phyloP scores from a whole-genome alignment of 208 protist genomes.

The Wallacemonas sp. region DNA sequence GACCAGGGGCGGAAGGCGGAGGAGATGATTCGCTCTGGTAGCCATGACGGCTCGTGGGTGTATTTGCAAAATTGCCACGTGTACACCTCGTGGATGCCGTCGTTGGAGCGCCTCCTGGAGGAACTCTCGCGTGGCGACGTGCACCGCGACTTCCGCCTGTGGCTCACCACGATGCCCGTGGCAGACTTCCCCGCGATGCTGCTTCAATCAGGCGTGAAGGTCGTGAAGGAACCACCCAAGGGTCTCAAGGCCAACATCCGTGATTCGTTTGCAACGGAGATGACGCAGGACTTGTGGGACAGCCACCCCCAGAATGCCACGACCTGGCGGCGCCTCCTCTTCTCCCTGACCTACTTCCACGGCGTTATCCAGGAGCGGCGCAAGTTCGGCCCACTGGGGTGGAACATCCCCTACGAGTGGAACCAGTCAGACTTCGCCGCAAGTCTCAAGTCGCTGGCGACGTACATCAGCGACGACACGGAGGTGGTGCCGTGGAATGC shows the following conservation, averaged over 20 bases:
- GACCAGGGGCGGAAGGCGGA: constrained; percentile 93
- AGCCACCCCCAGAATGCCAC: constrained; percentile 71
- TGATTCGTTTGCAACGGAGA: constrained; percentile 70
- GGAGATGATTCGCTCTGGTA: constrained; percentile 83
- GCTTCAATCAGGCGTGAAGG: constrained; percentile 95
- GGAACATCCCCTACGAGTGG: constrained; percentile 97
- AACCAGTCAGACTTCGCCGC: constrained; percentile 92
- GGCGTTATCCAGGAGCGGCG: constrained; percentile 93
- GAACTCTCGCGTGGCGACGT: constrained; percentile 65
- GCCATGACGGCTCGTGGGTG: constrained; percentile 90
- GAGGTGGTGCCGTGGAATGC: constrained; percentile 82
- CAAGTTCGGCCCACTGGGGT: constrained; percentile 94
- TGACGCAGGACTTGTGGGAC: constrained; percentile 84
- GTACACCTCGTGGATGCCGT: constrained; percentile 94
- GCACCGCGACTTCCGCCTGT: constrained; percentile 94
- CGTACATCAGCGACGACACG: constrained; percentile 63
- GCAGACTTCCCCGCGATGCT: constrained; percentile 92
- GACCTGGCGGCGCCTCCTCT: constrained; percentile 94
- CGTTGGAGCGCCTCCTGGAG: constrained; percentile 91
- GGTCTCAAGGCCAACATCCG: constrained; percentile 95
- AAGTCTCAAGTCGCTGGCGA: constrained; percentile 75
- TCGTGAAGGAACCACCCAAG: constrained; percentile 97
- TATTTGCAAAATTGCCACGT: constrained; percentile 97
- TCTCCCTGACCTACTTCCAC: constrained; percentile 95
- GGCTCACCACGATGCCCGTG: constrained; percentile 96